Base-by-base conservation (phyloP, 1,284 basidiomycete species). In the Trichosporon sp. region DNA sequence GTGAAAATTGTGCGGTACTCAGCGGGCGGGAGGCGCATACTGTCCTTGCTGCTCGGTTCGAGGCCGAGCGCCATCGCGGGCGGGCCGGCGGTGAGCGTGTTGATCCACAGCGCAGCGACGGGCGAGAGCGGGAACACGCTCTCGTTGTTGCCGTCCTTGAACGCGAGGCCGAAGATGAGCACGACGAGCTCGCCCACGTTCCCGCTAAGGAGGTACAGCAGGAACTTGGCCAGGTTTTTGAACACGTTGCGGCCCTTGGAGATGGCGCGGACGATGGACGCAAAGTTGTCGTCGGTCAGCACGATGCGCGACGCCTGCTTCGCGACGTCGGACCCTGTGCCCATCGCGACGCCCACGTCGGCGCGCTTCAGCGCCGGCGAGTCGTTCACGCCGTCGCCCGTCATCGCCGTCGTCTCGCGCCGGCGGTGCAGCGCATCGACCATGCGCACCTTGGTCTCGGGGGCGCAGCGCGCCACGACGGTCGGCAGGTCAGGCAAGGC, bases 271-370 rank as follows among this genome's bases (percentile, higher is more conserved):
- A 87, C 86, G 74, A 91, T 90, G 27, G 87, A 88, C 42, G 88
- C 87, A 79, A 91, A 91, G 83, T 91, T 90, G 83, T 91, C 89
- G 76, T 90, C 88, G 31, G 87, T 87, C 64, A 91, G 83, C 0
- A 91, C 89, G 62, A 91, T 84, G 76, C 89, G 88, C 18, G 87
- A 85, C 2, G 84, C 83, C 67, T 85, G 84, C 76, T 86, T 86
- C 35, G 90, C 89, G 23, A 91, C 89, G 74, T 91, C 89, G 3
- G 86, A 87, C 13, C 89, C 89, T 2, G 86, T 87, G 35, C 89
- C 90, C 89, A 91, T 91, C 5, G 87, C 89, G 70, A 91, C 88
- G 56, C 88, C 88, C 38, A 89, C 87, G 65, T 87, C 87, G 23
- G 88, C 87, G 44, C 85, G 84, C 75, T 87, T 87, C 69, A 87